Evolutionary conservation across 768 basidiomycete genomes (phyloP).

Genomic region (Boletus tomentosulus): DNA sequence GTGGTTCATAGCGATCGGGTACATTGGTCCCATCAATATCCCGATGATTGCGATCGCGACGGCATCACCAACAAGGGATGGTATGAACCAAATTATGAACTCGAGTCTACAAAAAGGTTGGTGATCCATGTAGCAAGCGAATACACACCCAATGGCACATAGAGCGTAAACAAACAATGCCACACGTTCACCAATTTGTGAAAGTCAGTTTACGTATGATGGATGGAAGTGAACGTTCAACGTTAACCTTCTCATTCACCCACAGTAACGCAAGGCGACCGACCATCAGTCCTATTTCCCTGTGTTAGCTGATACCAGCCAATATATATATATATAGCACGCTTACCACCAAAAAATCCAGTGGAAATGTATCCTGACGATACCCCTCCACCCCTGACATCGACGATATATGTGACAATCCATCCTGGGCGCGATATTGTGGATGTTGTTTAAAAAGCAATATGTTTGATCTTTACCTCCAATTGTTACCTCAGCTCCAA

Average conservation of each 20-base stretch:
- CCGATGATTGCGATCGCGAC: constrained; percentile 64
- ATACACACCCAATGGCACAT: constrained; percentile 28
- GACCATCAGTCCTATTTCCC: constrained; percentile 22
- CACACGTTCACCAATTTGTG: constrained; percentile 30
- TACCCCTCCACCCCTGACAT: constrained; percentile 38
- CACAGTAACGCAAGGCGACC: constrained; percentile 29
- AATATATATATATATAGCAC: too few species aligned
- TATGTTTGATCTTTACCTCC: constrained; percentile 32
- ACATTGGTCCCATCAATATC: constrained; percentile 70
- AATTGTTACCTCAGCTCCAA: constrained; percentile 50
- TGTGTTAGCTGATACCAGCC: not conserved
- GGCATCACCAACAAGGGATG: constrained; percentile 60
- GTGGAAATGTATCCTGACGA: constrained; percentile 46
- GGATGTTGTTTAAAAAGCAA: too few species aligned
- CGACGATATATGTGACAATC: constrained; percentile 58
- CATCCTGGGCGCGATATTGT: constrained; percentile 40
- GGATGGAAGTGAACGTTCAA: not conserved
- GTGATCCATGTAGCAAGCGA: not conserved
- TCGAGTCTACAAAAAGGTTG: constrained; percentile 43
- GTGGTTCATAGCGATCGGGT: constrained; percentile 48
- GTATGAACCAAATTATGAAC: constrained; percentile 65
- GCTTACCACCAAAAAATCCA: constrained; percentile 32
- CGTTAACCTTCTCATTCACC: constrained; percentile 29
- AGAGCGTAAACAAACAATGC: constrained; percentile 28
- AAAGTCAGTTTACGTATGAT: not conserved